phyloP scores from a whole-genome alignment of 176 grass and related monocot species.

The Carex myosuroides region DNA sequence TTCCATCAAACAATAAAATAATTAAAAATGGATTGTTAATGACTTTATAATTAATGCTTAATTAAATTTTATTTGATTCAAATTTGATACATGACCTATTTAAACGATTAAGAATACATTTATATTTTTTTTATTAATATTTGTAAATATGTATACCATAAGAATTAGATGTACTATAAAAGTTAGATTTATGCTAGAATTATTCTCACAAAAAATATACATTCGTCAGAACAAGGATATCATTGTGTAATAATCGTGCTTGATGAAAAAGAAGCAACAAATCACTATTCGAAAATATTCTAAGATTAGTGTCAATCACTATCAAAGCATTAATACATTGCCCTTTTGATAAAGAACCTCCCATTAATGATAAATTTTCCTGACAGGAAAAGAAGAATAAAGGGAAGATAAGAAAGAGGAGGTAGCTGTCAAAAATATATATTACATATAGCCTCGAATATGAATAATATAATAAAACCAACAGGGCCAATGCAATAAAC shows the following conservation, averaged over 20 bases:
- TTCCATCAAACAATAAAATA: too few species aligned
- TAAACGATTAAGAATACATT: too few species aligned
- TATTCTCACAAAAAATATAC: too few species aligned
- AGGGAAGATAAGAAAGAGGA: neutral
- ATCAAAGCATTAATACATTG: slow-evolving; percentile 2
- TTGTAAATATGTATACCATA: too few species aligned
- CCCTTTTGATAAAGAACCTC: neutral
- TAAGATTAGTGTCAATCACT: slow-evolving; percentile 2
- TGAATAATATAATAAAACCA: neutral
- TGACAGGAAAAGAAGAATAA: neutral
- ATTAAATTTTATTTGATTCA: too few species aligned
- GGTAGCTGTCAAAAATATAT: neutral
- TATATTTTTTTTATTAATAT: too few species aligned
- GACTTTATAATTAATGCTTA: too few species aligned
- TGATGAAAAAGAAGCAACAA: neutral
- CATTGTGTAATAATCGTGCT: neutral
- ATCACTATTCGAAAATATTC: neutral
- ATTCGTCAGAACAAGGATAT: neutral
- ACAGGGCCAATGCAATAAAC: neutral
- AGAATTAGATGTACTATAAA: too few species aligned
- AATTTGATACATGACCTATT: too few species aligned
- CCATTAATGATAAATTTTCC: neutral
- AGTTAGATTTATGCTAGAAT: too few species aligned
- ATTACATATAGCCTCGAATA: neutral
- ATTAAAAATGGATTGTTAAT: too few species aligned